Conservation (phyloP, 176 grass and related monocot species). For the Lolium perenne region DNA sequence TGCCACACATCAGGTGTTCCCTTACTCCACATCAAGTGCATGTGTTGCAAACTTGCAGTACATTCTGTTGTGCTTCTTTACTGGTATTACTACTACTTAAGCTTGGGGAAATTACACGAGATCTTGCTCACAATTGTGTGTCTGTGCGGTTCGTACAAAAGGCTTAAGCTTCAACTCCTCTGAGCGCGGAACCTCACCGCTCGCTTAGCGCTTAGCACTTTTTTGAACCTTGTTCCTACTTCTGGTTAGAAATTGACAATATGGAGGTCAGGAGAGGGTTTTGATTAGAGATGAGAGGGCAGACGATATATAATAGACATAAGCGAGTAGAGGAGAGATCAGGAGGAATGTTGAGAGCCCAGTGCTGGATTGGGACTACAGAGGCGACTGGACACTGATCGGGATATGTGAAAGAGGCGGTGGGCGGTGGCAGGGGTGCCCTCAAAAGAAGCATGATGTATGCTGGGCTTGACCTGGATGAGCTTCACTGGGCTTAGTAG, state of each 20-base stretch:
- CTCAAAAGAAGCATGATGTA: not conserved
- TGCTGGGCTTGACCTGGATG: not conserved
- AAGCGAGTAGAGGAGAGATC: not conserved
- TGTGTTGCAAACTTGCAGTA: no score
- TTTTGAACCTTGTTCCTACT: not conserved
- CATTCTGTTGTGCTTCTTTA: no score
- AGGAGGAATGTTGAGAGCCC: not conserved
- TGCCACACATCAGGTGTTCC: no score
- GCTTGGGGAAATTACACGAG: no score
- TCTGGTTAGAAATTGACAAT: not conserved
- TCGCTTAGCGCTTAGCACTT: no score
- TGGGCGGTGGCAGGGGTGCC: not conserved
- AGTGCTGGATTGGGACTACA: constrained; percentile 9
- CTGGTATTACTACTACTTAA: no score
- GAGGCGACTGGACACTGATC: not conserved
- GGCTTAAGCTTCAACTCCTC: no score
- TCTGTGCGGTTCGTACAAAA: no score
- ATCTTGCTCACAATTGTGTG: no score
- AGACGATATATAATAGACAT: not conserved
- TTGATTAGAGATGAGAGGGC: not conserved
- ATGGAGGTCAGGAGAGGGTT: not conserved
- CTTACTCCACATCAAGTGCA: no score
- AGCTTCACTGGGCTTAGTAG: not conserved
- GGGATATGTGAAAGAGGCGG: not conserved
- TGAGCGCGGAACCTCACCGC: no score